Conservation (phyloP, 495 filamentous ascomycete genomes). For the Aspergillus coremiiformis region DNA sequence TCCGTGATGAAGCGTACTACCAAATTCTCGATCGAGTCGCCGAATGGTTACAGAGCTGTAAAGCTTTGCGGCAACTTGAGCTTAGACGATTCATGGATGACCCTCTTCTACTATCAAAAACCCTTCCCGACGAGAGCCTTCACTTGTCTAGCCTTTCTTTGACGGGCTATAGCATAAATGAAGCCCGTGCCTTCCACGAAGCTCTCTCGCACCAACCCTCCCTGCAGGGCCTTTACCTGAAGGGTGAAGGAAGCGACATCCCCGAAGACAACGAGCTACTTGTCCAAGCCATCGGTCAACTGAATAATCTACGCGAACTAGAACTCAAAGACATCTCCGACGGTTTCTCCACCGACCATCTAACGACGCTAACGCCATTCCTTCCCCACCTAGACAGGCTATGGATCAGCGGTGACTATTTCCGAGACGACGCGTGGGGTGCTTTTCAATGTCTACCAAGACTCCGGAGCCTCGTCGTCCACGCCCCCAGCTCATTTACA, state of each 20-base stretch:
- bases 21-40: constrained; percentile 45
- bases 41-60: constrained; percentile 42
- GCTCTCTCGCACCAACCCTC: constrained; percentile 42
- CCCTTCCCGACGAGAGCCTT: constrained; percentile 46
- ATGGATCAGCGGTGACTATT: constrained; percentile 46
- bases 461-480: constrained; percentile 42
- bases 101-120: constrained; percentile 43
- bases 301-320: constrained; percentile 44
- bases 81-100: constrained; percentile 46
- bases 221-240: constrained; percentile 40
- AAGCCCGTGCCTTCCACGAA: constrained; percentile 43
- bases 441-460: constrained; percentile 28
- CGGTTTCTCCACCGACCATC: constrained; percentile 43
- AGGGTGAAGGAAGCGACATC: constrained; percentile 43
- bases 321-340: constrained; percentile 48
- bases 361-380: constrained; percentile 42
- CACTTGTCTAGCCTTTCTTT: constrained; percentile 42
- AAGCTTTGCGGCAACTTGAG: constrained; percentile 41
- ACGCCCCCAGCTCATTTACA: constrained; percentile 42
- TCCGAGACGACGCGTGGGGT: constrained; percentile 45
- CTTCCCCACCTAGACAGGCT: constrained; percentile 49
- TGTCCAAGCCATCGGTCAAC: constrained; percentile 37
- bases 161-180: constrained; percentile 37
- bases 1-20: constrained; percentile 33
- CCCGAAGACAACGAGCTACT: constrained; percentile 43